Evolutionary conservation across 257 asterid genomes (phyloP), one percentile per base, ranked within the genome.

Genomic region (Rhazya stricta): DNA sequence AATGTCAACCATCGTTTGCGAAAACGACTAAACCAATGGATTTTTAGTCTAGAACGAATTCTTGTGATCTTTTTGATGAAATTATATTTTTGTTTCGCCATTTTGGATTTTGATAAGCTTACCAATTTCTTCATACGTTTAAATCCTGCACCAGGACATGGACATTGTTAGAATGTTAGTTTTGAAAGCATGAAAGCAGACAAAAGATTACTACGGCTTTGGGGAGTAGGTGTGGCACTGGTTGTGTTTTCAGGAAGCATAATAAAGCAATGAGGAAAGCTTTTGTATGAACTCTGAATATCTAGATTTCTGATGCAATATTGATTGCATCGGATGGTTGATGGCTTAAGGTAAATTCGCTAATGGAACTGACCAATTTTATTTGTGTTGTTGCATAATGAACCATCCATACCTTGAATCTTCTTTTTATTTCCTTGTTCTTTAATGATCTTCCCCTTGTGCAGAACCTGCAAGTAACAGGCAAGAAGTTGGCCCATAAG

Each of bases 41-140:
- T 90, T 81, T 85, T 93, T 78, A 93, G 80, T 85, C 96, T 85
- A 10, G 87, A 90, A 19, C 86, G 89, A 18, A 93, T 81, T 73
- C 93, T 77, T 81, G 85, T 91, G 73, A 88, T 66, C 84, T 84
- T 91, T 34, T 78, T 87, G 54, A 70, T 69, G 72, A 93, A 81
- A 60, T 84, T 76, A 13, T 74, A 32, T 73, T 84, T 86, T 56
- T 84, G 76, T 77, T 81, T 81, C 18, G 70, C 69, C 37, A 91
- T 80, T 73, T 86, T 90, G 73, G 78, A 72, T 66, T 86, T 91
- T 51, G 96, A 88, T 71, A 82, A 79, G 19, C 72, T 80, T 51
- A 89, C 84, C 92, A 93, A 81, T 82, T 85, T 90, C 80, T 79
- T 69, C 60, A 82, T 80, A 65, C 81, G 78, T 61, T 41, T 72